A percentile compares a stretch with the other conserved stretches of the same genome.
phyloP scores from a whole-genome alignment of 306 rosid species.

The Gynostemma pentaphyllum region DNA sequence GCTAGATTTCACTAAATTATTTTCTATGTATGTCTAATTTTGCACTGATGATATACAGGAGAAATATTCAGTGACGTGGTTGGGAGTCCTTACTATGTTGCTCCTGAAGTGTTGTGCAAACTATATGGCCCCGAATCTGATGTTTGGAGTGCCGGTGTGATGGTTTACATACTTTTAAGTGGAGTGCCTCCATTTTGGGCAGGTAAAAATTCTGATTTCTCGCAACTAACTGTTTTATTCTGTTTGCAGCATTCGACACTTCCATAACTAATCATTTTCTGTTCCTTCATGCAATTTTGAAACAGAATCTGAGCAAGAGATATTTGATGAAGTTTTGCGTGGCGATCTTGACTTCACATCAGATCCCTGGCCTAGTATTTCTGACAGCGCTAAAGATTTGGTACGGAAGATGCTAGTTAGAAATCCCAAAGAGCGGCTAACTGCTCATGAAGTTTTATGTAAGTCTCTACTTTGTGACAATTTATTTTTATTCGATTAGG shows the following conservation, averaged over 20 bases:
- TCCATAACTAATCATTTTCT: not conserved
- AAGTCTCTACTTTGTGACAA: conserved; percentile 17
- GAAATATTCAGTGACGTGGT: conserved; percentile 62
- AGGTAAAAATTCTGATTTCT: conserved; percentile 36
- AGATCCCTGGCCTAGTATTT: conserved; percentile 83
- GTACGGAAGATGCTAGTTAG: conserved; percentile 68
- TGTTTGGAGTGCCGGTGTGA: conserved; percentile 95
- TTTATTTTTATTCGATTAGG: not conserved
- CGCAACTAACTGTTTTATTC: not conserved
- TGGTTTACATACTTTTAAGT: conserved; percentile 73
- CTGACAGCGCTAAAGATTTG: conserved; percentile 74
- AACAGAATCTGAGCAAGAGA: conserved; percentile 58
- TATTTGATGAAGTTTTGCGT: conserved; percentile 59
- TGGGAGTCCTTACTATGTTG: conserved; percentile 91
- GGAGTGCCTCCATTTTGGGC: conserved; percentile 99
- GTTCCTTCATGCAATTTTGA: not conserved
- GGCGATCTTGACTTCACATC: conserved; percentile 53
- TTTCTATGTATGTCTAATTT: conserved; percentile 12
- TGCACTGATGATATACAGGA: conserved; percentile 30
- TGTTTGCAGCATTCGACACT: not conserved
- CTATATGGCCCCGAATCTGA: conserved; percentile 75
- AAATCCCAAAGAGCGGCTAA: conserved; percentile 53
- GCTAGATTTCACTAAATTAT: not conserved
- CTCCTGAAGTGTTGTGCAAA: conserved; percentile 69
- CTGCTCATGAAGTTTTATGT: conserved; percentile 74